Evolutionary conservation across 192 early-diverging fungal species (phyloP).

Genomic region (Entomortierella lignicola): DNA sequence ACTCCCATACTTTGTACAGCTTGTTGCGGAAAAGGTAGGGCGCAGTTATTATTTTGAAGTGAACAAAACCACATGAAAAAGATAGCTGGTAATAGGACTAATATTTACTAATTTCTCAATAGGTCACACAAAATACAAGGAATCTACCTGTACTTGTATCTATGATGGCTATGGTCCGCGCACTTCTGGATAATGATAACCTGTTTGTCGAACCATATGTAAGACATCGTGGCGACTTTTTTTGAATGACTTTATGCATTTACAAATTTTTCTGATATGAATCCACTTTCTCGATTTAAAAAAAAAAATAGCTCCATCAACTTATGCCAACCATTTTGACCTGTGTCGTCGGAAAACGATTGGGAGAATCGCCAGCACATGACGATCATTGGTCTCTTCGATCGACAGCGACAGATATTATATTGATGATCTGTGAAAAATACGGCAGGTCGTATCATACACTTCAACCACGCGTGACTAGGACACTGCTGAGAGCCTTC

Average conservation of each 20-base stretch:
- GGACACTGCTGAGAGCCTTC: conserved; percentile 91
- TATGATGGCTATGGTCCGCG: conserved; percentile 83
- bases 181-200: conserved; percentile 88
- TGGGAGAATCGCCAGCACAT: conserved; percentile 71
- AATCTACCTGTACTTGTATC: conserved; percentile 75
- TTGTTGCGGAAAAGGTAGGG: conserved; percentile 84
- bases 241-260: no score
- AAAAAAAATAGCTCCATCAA: conserved; percentile 84
- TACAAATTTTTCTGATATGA: no score
- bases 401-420: conserved; percentile 76
- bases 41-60: no score
- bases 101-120: neutral
- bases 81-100: neutral
- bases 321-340: conserved; percentile 94
- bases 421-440: conserved; percentile 77
- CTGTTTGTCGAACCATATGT: conserved; percentile 96
- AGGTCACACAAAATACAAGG: conserved; percentile 84
- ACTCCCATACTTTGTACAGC: conserved; percentile 94
- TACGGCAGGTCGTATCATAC: conserved; percentile 88
- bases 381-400: conserved; percentile 91
- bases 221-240: conserved; percentile 34
- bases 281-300: no score
- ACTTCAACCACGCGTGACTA: conserved; percentile 88
- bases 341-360: conserved; percentile 87
- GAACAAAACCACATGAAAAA: no score